Percentiles rank a stretch among this genome's conserved stretches.
phyloP scores from a whole-genome alignment of 345 rosid species.

The Hibiscus trionum region DNA sequence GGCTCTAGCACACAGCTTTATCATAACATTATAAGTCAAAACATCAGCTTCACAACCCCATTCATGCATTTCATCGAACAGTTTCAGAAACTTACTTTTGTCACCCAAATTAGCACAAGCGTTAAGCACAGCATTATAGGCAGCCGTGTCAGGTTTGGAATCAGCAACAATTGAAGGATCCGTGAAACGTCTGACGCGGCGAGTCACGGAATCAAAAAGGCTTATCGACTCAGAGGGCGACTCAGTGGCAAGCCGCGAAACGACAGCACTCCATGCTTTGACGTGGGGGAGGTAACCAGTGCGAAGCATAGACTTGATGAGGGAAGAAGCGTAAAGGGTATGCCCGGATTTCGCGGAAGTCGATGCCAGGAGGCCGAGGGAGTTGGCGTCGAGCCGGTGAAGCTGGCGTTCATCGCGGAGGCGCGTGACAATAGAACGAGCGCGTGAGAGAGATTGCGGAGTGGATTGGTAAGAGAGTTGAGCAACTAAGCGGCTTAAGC shows the following conservation, averaged over 20 bases:
- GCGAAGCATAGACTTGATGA: conserved; percentile 83
- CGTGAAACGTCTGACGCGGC: conserved; percentile 40
- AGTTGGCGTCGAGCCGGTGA: conserved; percentile 84
- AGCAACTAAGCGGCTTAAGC: conserved; percentile 87
- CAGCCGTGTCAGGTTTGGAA: conserved; percentile 74
- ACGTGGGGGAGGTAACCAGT: conserved; percentile 89
- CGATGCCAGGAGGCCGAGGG: conserved; percentile 84
- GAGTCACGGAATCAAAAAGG: conserved; percentile 44
- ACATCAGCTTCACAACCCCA: conserved; percentile 62
- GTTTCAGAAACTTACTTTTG: conserved; percentile 39
- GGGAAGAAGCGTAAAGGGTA: conserved; percentile 57
- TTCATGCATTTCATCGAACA: conserved; percentile 66
- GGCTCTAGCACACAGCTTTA: conserved; percentile 73
- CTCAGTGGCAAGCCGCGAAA: conserved; percentile 61
- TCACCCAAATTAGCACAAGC: conserved; percentile 86
- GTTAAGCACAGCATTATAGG: conserved; percentile 70
- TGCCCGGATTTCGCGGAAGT: conserved; percentile 74
- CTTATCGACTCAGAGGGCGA: conserved; percentile 57
- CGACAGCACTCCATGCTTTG: conserved; percentile 84
- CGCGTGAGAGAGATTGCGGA: conserved; percentile 54
- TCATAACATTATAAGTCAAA: conserved; percentile 71
- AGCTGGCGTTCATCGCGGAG: conserved; percentile 83
- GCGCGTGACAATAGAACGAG: conserved; percentile 83
- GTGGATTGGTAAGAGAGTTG: conserved; percentile 68
- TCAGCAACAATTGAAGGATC: conserved; percentile 45